Base-by-base conservation (phyloP, 2,329 filamentous ascomycete genomes). In the Thelonectria discophora region DNA sequence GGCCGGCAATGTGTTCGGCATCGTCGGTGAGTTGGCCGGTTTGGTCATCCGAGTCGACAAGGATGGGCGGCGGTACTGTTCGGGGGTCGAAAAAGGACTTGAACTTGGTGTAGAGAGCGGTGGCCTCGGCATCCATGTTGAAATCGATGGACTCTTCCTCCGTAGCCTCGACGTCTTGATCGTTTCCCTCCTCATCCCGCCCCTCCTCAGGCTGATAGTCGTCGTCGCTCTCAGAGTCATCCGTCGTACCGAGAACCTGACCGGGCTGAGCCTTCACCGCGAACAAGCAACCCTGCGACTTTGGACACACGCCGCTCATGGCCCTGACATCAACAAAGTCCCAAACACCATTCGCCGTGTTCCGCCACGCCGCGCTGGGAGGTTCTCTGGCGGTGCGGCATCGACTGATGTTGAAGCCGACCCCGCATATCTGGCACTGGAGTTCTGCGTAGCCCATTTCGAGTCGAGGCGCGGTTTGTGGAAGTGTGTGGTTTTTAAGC, bases 361-460 rank as follows among this genome's bases (percentile, higher is more conserved):
- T 17, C 3, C 49, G 48, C 67, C 66, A 69, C 9, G 61, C 66
- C 9, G 65, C 64, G 49, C 55, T 58, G 5, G 57, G 52, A 18
- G 67, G 67, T 20, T 75, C 73, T 2, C 51, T 55, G 1, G 42
- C 43, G 5, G 64, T 68, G 3, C 71, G 67, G 18, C 61, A 56
- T 6, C 73, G 71, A 13, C 60, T 64, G 27, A 75, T 69, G 43
- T 71, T 72, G 60, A 71, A 74, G n/a, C 68, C 71, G n/a, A 75
- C 70, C 27, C 67, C 67, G 39, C 71, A 73, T 12, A 73, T 60
- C 9, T 72, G 68, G 60, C 71, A 73, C n/a, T 61, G 32, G 2
- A 67, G 32, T 42, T 72, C 68, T 8, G 40, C 53, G 43, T 62
- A 57, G 15, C 48, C 58, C 64, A 66, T 66, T 11, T 8, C 3